These are phyloP conservation scores for Pseudocercospora fijiensis DNA, from an alignment of 2,329 filamentous ascomycete species.

Conservation along the genomic window DNA sequence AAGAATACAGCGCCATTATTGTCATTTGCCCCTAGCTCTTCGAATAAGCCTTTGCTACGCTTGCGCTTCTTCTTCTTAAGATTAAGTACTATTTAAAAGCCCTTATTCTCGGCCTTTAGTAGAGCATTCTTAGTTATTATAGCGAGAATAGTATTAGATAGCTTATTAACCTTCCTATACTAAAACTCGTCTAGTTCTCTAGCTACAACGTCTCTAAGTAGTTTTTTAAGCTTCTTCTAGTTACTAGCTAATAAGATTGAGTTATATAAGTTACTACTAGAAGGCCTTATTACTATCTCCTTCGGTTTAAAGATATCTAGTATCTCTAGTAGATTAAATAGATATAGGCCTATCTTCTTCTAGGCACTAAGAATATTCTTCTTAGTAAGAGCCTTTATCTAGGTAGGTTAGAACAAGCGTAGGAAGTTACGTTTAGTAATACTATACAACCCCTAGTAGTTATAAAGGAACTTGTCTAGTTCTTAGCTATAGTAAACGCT, in stretches of 20 bases:
- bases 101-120: background rate
- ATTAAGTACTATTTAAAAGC: background rate
- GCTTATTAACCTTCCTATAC: background rate
- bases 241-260: background rate
- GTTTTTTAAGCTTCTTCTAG: too few species aligned
- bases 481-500: constrained; percentile 3
- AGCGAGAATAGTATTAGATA: background rate
- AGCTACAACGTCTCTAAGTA: background rate
- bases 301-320: background rate
- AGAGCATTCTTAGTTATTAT: background rate
- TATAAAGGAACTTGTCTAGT: background rate
- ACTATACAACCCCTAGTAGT: constrained; percentile 2
- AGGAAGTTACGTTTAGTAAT: background rate
- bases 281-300: background rate
- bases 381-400: background rate
- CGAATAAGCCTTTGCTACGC: background rate
- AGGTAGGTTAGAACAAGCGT: background rate
- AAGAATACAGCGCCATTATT: constrained; percentile 3
- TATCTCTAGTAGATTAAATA: background rate
- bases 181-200: background rate
- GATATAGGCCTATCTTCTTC: background rate
- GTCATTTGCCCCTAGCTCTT: background rate
- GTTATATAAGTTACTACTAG: background rate
- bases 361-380: background rate
- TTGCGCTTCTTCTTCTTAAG: background rate